Conservation (phyloP, 371 early-diverging fungal species). For the Sporodiniella umbellata region DNA sequence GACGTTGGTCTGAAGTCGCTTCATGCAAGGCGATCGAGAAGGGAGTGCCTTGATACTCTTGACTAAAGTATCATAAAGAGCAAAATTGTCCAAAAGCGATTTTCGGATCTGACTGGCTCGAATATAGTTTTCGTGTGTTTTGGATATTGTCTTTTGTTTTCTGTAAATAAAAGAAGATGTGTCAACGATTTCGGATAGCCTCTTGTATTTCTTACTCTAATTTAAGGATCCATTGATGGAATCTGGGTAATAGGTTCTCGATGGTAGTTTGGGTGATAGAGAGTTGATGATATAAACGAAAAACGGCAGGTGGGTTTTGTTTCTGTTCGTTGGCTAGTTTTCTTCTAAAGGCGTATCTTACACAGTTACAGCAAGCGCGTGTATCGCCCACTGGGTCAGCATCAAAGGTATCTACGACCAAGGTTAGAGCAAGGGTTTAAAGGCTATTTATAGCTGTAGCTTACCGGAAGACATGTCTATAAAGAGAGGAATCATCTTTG, state of each 20-base stretch:
- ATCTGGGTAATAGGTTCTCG: slow-evolving; percentile 53
- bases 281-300: slow-evolving; percentile 47
- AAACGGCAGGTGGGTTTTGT: slow-evolving; percentile 36
- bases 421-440: too few relatives aligned
- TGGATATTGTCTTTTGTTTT: slow-evolving; percentile 40
- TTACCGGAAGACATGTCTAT: slow-evolving; percentile 55
- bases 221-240: slow-evolving; percentile 55
- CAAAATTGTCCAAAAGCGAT: slow-evolving; percentile 60
- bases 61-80: slow-evolving; percentile 60
- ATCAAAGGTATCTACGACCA: slow-evolving; percentile 34
- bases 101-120: slow-evolving; percentile 61
- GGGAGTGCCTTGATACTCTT: slow-evolving; percentile 56
- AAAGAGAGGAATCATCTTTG: slow-evolving; percentile 55
- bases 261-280: slow-evolving; percentile 41
- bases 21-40: slow-evolving; percentile 44
- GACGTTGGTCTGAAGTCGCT: slow-evolving; percentile 67
- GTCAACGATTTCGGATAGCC: too few relatives aligned
- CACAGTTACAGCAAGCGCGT: slow-evolving; percentile 60
- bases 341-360: slow-evolving; percentile 52
- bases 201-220: slow-evolving; percentile 48
- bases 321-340: slow-evolving; percentile 46
- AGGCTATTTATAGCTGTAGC: background rate
- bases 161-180: too few relatives aligned
- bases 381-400: slow-evolving; percentile 59
- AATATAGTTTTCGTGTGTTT: slow-evolving; percentile 53